phyloP scores from a whole-genome alignment of 352 stramenopile species.

The Halophytophthora batemanensis region DNA sequence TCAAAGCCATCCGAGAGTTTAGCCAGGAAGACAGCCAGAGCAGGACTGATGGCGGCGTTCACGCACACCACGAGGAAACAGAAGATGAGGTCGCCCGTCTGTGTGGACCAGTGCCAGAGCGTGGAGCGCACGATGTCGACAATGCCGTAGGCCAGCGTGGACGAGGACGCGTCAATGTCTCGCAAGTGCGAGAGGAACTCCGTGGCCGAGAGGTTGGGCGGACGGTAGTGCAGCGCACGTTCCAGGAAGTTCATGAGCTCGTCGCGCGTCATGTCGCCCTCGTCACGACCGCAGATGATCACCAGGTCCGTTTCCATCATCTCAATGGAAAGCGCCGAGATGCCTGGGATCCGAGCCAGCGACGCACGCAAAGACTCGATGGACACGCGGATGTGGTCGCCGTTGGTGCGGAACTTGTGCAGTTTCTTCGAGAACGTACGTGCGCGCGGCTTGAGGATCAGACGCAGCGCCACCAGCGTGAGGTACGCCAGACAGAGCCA shows the following conservation, averaged over 20 bases:
- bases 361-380: conserved; percentile 82
- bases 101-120: conserved; percentile 84
- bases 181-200: conserved; percentile 81
- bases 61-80: conserved; percentile 81
- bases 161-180: conserved; percentile 82
- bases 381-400: conserved; percentile 82
- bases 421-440: conserved; percentile 87
- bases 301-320: conserved; percentile 89
- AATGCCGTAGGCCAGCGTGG: conserved; percentile 67
- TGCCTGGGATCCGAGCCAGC: conserved; percentile 75
- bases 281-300: conserved; percentile 84
- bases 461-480: conserved; percentile 55
- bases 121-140: conserved; percentile 76
- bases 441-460: conserved; percentile 84
- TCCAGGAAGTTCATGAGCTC: conserved; percentile 88
- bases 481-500: conserved; percentile 71
- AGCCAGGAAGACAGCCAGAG: conserved; percentile 71
- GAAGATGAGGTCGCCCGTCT: conserved; percentile 65
- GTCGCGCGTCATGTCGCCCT: conserved; percentile 82
- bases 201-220: conserved; percentile 65
- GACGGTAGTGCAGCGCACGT: conserved; percentile 75
- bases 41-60: conserved; percentile 78
- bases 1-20: conserved; percentile 75
- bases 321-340: conserved; percentile 79
- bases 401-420: conserved; percentile 84